Conservation (phyloP, 1,284 basidiomycete genomes). For the Singerocomus inundabilis region DNA sequence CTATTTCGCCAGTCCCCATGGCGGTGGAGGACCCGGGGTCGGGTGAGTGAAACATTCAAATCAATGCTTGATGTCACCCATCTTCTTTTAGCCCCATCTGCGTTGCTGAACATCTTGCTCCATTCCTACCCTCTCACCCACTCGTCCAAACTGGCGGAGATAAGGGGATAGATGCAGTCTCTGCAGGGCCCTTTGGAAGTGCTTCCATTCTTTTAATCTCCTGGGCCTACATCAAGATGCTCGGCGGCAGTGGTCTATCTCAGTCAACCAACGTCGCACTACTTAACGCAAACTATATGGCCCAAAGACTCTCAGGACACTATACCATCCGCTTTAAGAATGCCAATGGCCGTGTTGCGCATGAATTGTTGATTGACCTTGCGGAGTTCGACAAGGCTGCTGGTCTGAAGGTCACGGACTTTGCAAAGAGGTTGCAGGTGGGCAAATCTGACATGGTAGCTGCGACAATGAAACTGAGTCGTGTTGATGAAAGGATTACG, state of each 20-base stretch:
- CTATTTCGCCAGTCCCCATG: slow-evolving; percentile 71
- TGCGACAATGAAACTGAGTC: slow-evolving; percentile 2
- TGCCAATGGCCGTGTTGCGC: slow-evolving; percentile 86
- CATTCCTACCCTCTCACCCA: slow-evolving; percentile 94
- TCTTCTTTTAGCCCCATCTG: slow-evolving; percentile 76
- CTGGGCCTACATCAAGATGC: slow-evolving; percentile 98
- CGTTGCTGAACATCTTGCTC: slow-evolving; percentile 88
- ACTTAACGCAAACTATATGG: slow-evolving; percentile 97
- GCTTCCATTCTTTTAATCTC: slow-evolving; percentile 96
- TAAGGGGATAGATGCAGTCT: slow-evolving; percentile 82
- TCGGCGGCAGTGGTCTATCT: slow-evolving; percentile 86
- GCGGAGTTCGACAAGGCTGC: slow-evolving; percentile 90
- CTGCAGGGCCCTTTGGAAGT: slow-evolving; percentile 91
- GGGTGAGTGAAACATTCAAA: slow-evolving; percentile 47
- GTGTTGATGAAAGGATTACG: slow-evolving; percentile 60
- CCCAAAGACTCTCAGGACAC: slow-evolving; percentile 78
- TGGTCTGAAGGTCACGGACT: slow-evolving; percentile 91
- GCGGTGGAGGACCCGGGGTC: slow-evolving; percentile 95
- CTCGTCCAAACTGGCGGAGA: slow-evolving; percentile 68
- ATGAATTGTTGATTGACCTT: slow-evolving; percentile 94
- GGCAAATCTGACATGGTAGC: slow-evolving; percentile 13
- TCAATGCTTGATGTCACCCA: background rate
- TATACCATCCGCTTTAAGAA: slow-evolving; percentile 93
- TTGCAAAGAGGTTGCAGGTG: slow-evolving; percentile 91
- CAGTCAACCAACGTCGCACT: slow-evolving; percentile 86